These are phyloP conservation scores for Brettanomyces sp. DNA, from an alignment of 805 yeast genomes.

Conservation along the genomic window DNA sequence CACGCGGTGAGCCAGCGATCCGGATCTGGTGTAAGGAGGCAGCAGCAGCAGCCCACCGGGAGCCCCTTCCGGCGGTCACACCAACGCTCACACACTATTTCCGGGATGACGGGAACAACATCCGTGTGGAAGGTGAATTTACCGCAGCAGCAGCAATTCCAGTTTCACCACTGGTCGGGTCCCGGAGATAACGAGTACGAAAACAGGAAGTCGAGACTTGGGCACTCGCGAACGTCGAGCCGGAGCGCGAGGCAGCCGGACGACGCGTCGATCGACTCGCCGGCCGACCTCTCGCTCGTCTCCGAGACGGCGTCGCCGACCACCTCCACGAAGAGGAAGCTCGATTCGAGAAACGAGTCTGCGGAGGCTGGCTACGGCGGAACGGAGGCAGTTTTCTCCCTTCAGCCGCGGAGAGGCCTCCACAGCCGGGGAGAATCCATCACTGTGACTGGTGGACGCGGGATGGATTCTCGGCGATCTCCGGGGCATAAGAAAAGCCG, in stretches of 20 bases:
- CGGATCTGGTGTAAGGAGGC: background rate
- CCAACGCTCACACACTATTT: conserved; percentile 19
- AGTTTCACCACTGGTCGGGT: conserved; percentile 28
- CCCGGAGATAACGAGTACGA: conserved; percentile 11
- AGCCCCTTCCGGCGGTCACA: conserved; percentile 6
- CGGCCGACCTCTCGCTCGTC: background rate
- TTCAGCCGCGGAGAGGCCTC: background rate
- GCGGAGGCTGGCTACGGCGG: background rate
- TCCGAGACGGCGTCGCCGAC: background rate
- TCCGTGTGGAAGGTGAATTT: conserved; percentile 26
- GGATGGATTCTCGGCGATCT: background rate
- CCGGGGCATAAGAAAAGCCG: background rate
- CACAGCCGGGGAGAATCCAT: background rate
- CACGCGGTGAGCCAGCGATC: background rate
- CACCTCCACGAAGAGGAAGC: background rate
- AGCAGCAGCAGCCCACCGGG: background rate
- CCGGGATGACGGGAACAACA: conserved; percentile 19
- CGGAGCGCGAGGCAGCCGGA: background rate
- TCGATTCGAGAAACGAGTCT: background rate
- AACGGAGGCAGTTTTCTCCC: background rate
- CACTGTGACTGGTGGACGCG: background rate
- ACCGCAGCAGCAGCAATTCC: conserved; percentile 25
- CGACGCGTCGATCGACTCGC: background rate
- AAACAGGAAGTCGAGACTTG: background rate
- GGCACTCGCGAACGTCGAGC: background rate